Evolutionary conservation across 371 early-diverging fungal species (phyloP), one percentile per base, ranked within the genome.

Genomic region (Mortierella sp.): DNA sequence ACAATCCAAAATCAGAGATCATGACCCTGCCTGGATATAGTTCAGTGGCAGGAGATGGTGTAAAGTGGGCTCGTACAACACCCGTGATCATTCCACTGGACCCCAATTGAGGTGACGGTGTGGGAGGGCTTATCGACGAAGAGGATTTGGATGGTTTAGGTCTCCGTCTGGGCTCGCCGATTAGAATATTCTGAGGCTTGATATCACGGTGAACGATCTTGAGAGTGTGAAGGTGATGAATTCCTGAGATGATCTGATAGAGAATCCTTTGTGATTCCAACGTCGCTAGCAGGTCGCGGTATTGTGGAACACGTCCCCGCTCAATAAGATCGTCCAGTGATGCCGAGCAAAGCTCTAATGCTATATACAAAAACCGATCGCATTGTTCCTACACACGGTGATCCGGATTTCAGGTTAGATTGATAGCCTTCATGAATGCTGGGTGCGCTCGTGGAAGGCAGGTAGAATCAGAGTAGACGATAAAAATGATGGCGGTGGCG

Each of bases 1-100:
- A 96, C 43, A 99, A 87, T 19, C 99, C 99, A 86, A 99, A 98
- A 80, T 99, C 99, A 39, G 96, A 95, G 14, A 99, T 94, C 58
- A 98, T 80, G 0, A 95, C 87, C 16, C 97, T 88, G 56, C 92
- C 69, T 0, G 71, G 61, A 28, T 41, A 56, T 30, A 67, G 16
- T 24, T 79, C 68, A 23, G 60, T 52, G 6, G 78, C 78, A 16
- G 82, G 71, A 2, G 68, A 61, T 43, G 67, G 41, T 19, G 39
- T 24, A 3, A 50, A 26, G 19, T 58, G 60, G 19, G 76, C 69
- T 13, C 78, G 65, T 2, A 76, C 78, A 18, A 76, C 46, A 23
- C 78, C 61, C 13, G 78, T 76, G 56, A 76, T 76, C 78, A 76
- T 76, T 7, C 78, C 78, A 13, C 70, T 61, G 23, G 64, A 60